These are phyloP conservation scores for Mycena haematopus DNA, from an alignment of 768 basidiomycete species.

Conservation along the genomic window DNA sequence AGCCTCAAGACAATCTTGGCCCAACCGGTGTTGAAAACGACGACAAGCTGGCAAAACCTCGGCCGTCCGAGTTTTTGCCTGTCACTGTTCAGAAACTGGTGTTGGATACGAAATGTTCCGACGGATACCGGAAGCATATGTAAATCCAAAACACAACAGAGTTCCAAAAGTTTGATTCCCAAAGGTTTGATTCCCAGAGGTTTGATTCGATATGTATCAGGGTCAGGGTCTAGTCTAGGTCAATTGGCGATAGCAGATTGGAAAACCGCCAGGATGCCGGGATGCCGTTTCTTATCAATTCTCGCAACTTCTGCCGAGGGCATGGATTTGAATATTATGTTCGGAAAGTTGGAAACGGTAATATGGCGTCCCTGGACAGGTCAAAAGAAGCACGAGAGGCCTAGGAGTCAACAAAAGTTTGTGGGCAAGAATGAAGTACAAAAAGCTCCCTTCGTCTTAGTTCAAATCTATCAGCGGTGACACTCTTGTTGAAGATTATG, in stretches of 20 bases:
- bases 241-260: constrained; percentile 4
- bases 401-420: background rate
- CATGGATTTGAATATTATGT: background rate
- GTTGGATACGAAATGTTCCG: constrained; percentile 5
- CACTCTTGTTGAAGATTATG: background rate
- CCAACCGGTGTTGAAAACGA: constrained; percentile 19
- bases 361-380: background rate
- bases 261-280: background rate
- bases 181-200: background rate
- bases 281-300: constrained; percentile 13
- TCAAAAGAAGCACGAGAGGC: background rate
- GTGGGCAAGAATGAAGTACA: background rate
- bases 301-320: background rate
- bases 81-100: background rate
- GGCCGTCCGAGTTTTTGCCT: constrained; percentile 39
- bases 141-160: constrained; percentile 9
- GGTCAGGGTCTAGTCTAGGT: background rate
- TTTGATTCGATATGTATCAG: constrained; percentile 3
- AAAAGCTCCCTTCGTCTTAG: too few species aligned
- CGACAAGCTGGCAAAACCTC: constrained; percentile 36
- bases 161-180: too few species aligned
- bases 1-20: constrained; percentile 26
- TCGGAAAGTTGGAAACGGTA: background rate
- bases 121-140: constrained; percentile 8
- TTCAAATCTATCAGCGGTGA: background rate